These are phyloP conservation scores for Starmerella floris DNA, from an alignment of 805 yeast species.

Conservation along the genomic window DNA sequence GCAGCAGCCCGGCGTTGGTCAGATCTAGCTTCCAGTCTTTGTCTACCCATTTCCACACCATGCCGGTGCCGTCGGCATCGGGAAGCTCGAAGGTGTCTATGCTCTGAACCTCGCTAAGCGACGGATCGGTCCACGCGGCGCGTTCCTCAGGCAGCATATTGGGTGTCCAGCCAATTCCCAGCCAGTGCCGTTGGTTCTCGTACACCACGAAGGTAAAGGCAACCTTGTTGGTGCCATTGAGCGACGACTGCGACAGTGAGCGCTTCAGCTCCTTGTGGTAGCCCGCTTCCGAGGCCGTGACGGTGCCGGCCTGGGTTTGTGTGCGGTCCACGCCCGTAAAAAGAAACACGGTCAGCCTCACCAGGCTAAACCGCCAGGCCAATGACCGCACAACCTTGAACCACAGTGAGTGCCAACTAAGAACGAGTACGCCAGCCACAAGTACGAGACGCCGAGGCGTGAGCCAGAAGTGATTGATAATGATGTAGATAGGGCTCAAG, in stretches of 20 bases:
- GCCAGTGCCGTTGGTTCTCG: conserved; percentile 94
- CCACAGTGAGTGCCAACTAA: conserved; percentile 80
- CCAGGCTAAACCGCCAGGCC: conserved; percentile 67
- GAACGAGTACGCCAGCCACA: conserved; percentile 41
- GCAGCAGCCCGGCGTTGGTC: conserved; percentile 58
- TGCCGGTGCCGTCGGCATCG: conserved; percentile 49
- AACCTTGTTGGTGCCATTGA: conserved; percentile 1
- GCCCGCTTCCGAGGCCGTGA: conserved; percentile 29
- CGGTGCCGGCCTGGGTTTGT: neutral
- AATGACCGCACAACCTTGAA: conserved; percentile 70
- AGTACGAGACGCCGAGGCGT: conserved; percentile 58
- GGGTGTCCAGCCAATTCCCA: conserved; percentile 96
- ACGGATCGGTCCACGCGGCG: conserved; percentile 95
- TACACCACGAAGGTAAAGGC: conserved; percentile 75
- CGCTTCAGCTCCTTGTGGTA: conserved; percentile 29
- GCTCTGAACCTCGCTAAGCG: conserved; percentile 68
- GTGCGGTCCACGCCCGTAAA: conserved; percentile 52
- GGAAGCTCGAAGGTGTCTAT: conserved; percentile 74
- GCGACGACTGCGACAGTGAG: conserved; percentile 1
- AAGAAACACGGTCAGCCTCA: conserved; percentile 62
- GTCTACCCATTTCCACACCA: conserved; percentile 93
- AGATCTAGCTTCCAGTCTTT: conserved; percentile 81
- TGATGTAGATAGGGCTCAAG: conserved; percentile 70
- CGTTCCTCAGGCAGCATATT: conserved; percentile 84
- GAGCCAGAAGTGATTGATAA: conserved; percentile 51